Conservation (phyloP, 495 filamentous ascomycete species). For the Penicillium samsonianum region DNA sequence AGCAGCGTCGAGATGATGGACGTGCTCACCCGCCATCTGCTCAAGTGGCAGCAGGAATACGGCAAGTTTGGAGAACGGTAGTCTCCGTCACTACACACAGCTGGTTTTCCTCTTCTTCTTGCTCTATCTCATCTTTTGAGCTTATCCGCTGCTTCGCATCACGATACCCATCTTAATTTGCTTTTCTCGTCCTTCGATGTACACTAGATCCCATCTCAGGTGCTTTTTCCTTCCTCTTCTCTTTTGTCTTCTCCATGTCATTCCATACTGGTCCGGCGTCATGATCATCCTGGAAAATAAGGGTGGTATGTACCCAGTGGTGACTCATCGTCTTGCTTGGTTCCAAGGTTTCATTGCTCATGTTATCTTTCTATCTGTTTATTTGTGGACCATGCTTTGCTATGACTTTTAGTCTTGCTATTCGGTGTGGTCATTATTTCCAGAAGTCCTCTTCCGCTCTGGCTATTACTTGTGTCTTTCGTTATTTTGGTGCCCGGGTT, state of each 20-base stretch:
- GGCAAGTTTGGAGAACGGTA: constrained; percentile 56
- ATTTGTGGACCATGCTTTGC: constrained; percentile 14
- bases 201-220: constrained; percentile 23
- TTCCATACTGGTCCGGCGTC: constrained; percentile 23
- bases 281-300: constrained; percentile 19
- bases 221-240: constrained; percentile 11
- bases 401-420: constrained; percentile 2
- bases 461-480: constrained; percentile 1
- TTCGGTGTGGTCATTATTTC: constrained; percentile 4
- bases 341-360: constrained; percentile 4
- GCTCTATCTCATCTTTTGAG: constrained; percentile 7
- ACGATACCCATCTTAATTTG: constrained; percentile 34
- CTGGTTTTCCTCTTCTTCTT: constrained; percentile 10
- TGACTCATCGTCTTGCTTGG: constrained; percentile 1
- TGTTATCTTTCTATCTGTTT: constrained; percentile 2
- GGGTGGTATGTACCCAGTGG: constrained; percentile 12
- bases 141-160: constrained; percentile 22
- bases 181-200: constrained; percentile 20
- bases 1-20: constrained; percentile 83
- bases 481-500: constrained; percentile 1
- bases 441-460: constrained; percentile 7
- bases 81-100: constrained; percentile 8
- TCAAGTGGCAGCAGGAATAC: constrained; percentile 74
- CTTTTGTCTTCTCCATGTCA: constrained; percentile 18
- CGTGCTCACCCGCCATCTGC: constrained; percentile 67